These are phyloP conservation scores for Amylocystis lapponica DNA, from an alignment of 768 basidiomycete genomes.

Conservation along the genomic window DNA sequence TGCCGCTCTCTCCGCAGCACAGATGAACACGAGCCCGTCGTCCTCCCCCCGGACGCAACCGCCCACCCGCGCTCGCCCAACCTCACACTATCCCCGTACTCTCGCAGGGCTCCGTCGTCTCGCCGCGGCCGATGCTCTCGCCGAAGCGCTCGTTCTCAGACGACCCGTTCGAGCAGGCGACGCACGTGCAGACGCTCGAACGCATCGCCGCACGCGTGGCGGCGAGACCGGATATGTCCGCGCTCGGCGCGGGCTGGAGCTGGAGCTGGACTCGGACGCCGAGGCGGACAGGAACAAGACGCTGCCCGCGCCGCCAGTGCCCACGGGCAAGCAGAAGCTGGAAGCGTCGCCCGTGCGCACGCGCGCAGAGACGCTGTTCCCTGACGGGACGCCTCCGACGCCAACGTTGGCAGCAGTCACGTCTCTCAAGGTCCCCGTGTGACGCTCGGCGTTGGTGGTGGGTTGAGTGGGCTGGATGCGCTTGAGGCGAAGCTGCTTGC, in stretches of 20 bases:
- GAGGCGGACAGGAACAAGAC: conserved; percentile 46
- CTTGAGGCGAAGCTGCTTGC: conserved; percentile 62
- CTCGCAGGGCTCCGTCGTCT: conserved; percentile 29
- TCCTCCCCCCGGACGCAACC: conserved; percentile 3
- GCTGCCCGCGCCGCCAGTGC: conserved; percentile 55
- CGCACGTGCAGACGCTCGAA: conserved; percentile 64
- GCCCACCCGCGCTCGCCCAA: conserved; percentile 2
- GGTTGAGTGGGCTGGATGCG: conserved; percentile 58
- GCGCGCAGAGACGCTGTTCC: conserved; percentile 30
- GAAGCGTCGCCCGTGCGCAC: conserved; percentile 22
- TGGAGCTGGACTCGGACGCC: conserved; percentile 1
- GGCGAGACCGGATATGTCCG: conserved; percentile 23
- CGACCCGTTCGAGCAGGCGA: conserved; percentile 32
- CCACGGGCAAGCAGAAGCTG: conserved; percentile 26
- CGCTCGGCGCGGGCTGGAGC: conserved; percentile 6
- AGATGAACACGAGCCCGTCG: conserved; percentile 5
- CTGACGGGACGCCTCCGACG: conserved; percentile 19
- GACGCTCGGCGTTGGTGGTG: conserved; percentile 3
- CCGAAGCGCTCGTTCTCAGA: conserved; percentile 53
- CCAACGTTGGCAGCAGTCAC: conserved; percentile 27
- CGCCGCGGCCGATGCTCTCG: conserved; percentile 65
- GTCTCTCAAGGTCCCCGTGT: conserved; percentile 20
- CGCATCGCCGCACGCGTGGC: conserved; percentile 62
- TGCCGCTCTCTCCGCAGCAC: neutral
- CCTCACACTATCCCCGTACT: neutral